Evolutionary conservation across 2,329 filamentous ascomycete genomes (phyloP).

Genomic region (Stemphylium lycopersici): DNA sequence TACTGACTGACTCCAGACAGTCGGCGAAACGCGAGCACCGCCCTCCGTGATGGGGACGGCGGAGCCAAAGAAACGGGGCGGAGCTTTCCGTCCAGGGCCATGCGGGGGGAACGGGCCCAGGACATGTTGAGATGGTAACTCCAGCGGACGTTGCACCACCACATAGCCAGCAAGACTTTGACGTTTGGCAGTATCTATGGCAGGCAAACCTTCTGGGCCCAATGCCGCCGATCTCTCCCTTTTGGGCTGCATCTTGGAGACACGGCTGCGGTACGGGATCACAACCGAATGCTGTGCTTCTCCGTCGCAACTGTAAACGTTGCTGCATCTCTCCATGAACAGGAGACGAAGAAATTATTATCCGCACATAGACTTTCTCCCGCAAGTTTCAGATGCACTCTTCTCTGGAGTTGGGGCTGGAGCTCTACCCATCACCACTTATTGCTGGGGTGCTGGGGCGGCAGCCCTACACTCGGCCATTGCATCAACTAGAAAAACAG

Average conservation of each 20-base stretch:
- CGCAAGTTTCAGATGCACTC: not conserved
- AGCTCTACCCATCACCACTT: not conserved
- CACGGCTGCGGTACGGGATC: conserved; percentile 14
- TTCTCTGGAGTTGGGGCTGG: not conserved
- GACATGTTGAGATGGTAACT: conserved; percentile 6
- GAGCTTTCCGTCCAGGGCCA: conserved; percentile 9
- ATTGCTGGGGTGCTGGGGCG: not conserved
- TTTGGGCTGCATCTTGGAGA: not conserved
- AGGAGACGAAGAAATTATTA: conserved; percentile 3
- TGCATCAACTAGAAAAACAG: not conserved
- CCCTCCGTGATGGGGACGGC: conserved; percentile 23
- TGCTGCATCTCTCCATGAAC: conserved; percentile 9
- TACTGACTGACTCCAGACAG: conserved; percentile 16
- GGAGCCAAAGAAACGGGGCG: conserved; percentile 15
- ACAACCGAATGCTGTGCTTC: conserved; percentile 9
- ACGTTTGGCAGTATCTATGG: conserved; percentile 9
- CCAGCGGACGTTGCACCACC: conserved; percentile 23
- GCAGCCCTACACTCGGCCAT: too few species aligned
- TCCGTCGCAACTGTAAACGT: conserved; percentile 12
- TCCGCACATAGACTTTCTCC: not conserved
- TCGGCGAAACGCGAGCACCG: conserved; percentile 38
- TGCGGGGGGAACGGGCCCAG: conserved; percentile 19
- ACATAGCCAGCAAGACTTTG: conserved; percentile 8
- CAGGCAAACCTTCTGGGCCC: conserved; percentile 9
- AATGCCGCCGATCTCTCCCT: not conserved